A percentile compares a stretch with the other conserved stretches of the same genome.
phyloP scores from a whole-genome alignment of 495 filamentous ascomycete species.

The Pyronema domesticum region DNA sequence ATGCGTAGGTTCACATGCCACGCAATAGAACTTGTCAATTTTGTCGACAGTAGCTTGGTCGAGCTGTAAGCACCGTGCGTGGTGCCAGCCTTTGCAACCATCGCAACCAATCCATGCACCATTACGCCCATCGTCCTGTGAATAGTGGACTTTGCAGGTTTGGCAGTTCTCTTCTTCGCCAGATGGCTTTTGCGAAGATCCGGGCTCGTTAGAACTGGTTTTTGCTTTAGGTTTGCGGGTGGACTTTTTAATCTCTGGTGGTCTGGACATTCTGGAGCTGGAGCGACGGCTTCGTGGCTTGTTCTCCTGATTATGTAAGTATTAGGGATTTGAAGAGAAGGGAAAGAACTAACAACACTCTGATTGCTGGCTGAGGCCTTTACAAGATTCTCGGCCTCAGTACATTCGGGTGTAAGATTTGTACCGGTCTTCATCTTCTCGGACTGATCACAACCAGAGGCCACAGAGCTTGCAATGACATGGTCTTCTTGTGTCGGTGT shows the following conservation, averaged over 20 bases:
- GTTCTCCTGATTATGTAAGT: neutral
- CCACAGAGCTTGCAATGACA: neutral
- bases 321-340: neutral
- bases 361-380: neutral
- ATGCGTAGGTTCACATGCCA: slow-evolving; percentile 37
- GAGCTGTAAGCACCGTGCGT: slow-evolving; percentile 55
- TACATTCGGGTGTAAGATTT: neutral
- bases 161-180: slow-evolving; percentile 9
- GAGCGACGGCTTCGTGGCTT: neutral
- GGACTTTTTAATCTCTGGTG: neutral
- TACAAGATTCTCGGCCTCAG: neutral
- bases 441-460: neutral
- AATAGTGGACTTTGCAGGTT: slow-evolving; percentile 16
- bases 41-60: slow-evolving; percentile 50
- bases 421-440: neutral
- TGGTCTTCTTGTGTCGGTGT: slow-evolving; percentile 6
- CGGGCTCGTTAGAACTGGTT: neutral
- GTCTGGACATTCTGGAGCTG: neutral
- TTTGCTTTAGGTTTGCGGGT: neutral
- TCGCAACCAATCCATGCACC: slow-evolving; percentile 60
- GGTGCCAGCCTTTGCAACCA: slow-evolving; percentile 52
- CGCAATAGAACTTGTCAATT: slow-evolving; percentile 57
- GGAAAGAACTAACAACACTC: neutral
- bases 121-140: slow-evolving; percentile 18
- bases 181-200: neutral